phyloP scores from a whole-genome alignment of 2,329 filamentous ascomycete genomes.

The Hymenotorrendiella dingleyae region DNA sequence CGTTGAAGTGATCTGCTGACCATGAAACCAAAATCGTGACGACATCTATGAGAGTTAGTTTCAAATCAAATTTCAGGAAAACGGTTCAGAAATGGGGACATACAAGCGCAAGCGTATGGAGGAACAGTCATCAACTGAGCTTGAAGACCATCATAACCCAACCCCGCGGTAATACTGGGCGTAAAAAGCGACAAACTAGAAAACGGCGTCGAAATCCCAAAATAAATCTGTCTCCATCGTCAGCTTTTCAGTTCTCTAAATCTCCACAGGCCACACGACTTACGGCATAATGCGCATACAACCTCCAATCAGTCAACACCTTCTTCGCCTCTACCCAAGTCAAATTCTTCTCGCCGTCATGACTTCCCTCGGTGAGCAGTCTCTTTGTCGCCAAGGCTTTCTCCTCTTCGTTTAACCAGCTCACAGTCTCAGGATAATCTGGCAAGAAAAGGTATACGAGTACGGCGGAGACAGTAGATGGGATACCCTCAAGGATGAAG shows the following conservation, averaged over 20 bases:
- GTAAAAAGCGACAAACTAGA: constrained; percentile 54
- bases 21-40: constrained; percentile 46
- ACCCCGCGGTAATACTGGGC: constrained; percentile 57
- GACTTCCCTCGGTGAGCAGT: constrained; percentile 37
- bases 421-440: constrained; percentile 42
- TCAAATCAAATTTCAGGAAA: background rate
- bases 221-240: constrained; percentile 37
- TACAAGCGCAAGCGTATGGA: constrained; percentile 56
- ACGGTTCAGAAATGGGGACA: background rate
- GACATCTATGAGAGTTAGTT: constrained; percentile 26
- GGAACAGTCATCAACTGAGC: constrained; percentile 64
- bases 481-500: constrained; percentile 29
- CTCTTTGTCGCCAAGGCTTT: constrained; percentile 36
- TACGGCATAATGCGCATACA: constrained; percentile 48
- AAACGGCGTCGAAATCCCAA: constrained; percentile 48
- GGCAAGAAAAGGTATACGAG: constrained; percentile 41
- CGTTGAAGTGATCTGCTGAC: constrained; percentile 58
- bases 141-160: constrained; percentile 47
- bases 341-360: constrained; percentile 36
- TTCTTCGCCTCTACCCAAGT: constrained; percentile 42
- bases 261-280: constrained; percentile 8
- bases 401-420: constrained; percentile 40
- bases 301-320: constrained; percentile 42
- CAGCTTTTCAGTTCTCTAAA: background rate
- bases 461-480: constrained; percentile 41